A percentile compares a stretch with the other conserved stretches of the same genome.
Conservation (phyloP, 192 early-diverging fungal species). For the Coemansia sp. region DNA sequence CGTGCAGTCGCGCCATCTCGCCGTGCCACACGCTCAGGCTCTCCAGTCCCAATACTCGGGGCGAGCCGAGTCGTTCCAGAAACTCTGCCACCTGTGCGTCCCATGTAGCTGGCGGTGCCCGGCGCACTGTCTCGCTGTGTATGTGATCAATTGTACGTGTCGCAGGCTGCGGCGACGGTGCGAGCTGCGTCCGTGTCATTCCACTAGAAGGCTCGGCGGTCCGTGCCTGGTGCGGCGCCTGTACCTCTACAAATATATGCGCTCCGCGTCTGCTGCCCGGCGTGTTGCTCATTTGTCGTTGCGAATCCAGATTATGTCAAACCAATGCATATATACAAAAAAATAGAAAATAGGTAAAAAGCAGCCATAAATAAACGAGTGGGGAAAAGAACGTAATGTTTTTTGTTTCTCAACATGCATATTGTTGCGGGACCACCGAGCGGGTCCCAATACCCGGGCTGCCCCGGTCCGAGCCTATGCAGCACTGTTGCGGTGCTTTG, state of each 20-base stretch:
- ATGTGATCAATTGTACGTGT: conserved; percentile 42
- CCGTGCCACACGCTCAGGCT: conserved; percentile 46
- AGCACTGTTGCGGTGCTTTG: conserved; percentile 55
- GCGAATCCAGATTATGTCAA: no score
- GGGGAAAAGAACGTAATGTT: no score
- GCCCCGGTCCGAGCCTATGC: no score
- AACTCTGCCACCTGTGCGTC: conserved; percentile 34
- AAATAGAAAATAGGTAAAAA: no score
- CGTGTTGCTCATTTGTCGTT: conserved; percentile 3
- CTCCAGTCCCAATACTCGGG: conserved; percentile 40
- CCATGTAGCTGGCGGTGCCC: conserved; percentile 30
- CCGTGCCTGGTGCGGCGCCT: conserved; percentile 31
- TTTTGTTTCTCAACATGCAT: no score
- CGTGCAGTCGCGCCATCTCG: conserved; percentile 34
- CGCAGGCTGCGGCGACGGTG: conserved; percentile 21
- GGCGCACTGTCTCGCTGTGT: conserved; percentile 5
- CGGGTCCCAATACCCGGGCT: no score
- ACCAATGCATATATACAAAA: no score
- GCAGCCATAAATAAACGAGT: no score
- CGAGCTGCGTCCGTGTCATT: conserved; percentile 30
- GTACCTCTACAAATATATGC: conserved; percentile 22
- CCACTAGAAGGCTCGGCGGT: conserved; percentile 16
- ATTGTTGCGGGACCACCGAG: no score
- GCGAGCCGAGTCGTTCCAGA: conserved; percentile 35
- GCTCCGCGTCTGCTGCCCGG: conserved; percentile 16